phyloP scores from a whole-genome alignment of 2,329 filamentous ascomycete genomes.

The Verticillium nonalfalfae region DNA sequence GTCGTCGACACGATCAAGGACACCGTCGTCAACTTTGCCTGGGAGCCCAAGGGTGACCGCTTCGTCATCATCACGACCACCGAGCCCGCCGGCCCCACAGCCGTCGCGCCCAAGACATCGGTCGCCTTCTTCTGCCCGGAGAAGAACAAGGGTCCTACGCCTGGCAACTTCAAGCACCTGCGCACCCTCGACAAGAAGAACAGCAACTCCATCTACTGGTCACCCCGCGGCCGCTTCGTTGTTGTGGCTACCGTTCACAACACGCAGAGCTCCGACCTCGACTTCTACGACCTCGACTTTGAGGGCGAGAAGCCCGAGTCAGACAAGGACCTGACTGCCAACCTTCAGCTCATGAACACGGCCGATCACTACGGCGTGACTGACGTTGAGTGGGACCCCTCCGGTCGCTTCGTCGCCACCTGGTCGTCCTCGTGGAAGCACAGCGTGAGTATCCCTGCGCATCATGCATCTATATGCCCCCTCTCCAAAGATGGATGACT shows the following conservation, averaged over 20 bases:
- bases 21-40: constrained; percentile 98
- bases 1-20: constrained; percentile 98
- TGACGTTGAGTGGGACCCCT: constrained; percentile 97
- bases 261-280: constrained; percentile 87
- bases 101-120: constrained; percentile 86
- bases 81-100: constrained; percentile 70
- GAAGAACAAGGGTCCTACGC: constrained; percentile 73
- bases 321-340: constrained; percentile 91
- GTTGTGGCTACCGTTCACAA: constrained; percentile 90
- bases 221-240: constrained; percentile 89
- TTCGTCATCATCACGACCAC: constrained; percentile 96
- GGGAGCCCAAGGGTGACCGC: constrained; percentile 96
- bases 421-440: constrained; percentile 97
- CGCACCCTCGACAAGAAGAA: constrained; percentile 98
- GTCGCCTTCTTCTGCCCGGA: constrained; percentile 97
- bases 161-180: constrained; percentile 95
- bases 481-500: background rate
- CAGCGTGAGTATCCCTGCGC: constrained; percentile 54
- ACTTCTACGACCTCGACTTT: constrained; percentile 97
- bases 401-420: constrained; percentile 87
- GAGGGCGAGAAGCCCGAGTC: constrained; percentile 92
- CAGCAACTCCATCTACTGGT: constrained; percentile 99
- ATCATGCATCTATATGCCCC: background rate
- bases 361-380: constrained; percentile 97
- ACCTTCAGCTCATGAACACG: constrained; percentile 89